Base-by-base conservation (phyloP, 345 rosid genomes). In the Ceriops decandra region DNA sequence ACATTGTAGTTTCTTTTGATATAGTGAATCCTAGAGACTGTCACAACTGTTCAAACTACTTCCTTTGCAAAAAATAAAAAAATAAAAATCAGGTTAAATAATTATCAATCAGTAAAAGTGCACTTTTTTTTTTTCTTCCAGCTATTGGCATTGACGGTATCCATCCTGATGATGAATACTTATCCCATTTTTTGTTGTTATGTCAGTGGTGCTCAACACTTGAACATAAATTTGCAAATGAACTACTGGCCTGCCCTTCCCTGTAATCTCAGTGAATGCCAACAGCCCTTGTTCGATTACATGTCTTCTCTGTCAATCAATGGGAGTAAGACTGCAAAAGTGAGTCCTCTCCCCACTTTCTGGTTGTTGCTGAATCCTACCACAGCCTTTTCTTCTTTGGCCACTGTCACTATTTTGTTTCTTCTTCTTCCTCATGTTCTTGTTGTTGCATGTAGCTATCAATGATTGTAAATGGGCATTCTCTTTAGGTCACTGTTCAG, bases 191-290 rank as follows among this genome's bases (percentile, higher is more conserved):
- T 20, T 63, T 22, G 60, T 52, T 0, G 13, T 2, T 60, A 38
- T 51, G 77, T 70, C 90, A 95, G 98, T 74, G 82, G 85, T 63
- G 93, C 98, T 77, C 98, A 95, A 71, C 97, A 91, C 79, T 53
- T 85, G 86, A 95, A 95, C 80, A 91, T 95, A 72, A 95, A 95
- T 79, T 89, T 95, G 54, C 87, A 95, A 84, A 95, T 95, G 99
- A 95, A 91, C 75, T 95, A 91, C 74, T 95, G 99, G 99, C 96
- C 82, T 76, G 85, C 93, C 54, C 88, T 90, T 75, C 83, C 99
- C 62, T 86, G 88, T 85, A 90, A 95, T 78, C 89, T 95, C 59
- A 62, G 67, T 20, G 98, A 95, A 72, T 95, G 96, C 68, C 96
- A 91, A 59, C 96, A 90, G 65, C 98, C 96, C 2, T 85, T 91